Conservation (phyloP, 2,329 filamentous ascomycete species). For the Arachnopeziza araneosa region DNA sequence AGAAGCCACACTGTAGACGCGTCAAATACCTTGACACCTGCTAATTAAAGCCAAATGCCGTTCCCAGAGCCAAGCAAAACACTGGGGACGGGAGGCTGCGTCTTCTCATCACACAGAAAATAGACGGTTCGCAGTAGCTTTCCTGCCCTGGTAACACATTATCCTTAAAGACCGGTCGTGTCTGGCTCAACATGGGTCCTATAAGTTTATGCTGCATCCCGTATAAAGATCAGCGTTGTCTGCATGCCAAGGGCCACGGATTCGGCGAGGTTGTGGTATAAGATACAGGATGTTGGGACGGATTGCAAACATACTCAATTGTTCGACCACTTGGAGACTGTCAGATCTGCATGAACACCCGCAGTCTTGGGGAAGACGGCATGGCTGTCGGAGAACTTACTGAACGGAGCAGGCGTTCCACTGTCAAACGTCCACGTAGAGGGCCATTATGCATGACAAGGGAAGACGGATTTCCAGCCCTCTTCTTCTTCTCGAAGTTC, state of each 20-base stretch:
- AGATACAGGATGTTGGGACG: background rate
- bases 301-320: background rate
- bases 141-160: background rate
- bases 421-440: background rate
- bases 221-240: background rate
- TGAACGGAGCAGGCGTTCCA: background rate
- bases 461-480: background rate
- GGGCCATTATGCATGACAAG: background rate
- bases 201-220: background rate
- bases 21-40: background rate
- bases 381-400: background rate
- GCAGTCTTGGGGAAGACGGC: background rate
- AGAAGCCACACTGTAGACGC: background rate
- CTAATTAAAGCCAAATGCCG: background rate
- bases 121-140: background rate
- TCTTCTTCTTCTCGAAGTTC: background rate
- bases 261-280: background rate
- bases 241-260: background rate
- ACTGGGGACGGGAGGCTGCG: background rate
- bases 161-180: background rate
- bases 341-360: background rate
- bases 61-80: background rate
- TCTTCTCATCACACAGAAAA: background rate
- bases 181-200: background rate
- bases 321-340: background rate